Base-by-base conservation (phyloP, 2,329 filamentous ascomycete species). In the Chalaropsis ovoidea region DNA sequence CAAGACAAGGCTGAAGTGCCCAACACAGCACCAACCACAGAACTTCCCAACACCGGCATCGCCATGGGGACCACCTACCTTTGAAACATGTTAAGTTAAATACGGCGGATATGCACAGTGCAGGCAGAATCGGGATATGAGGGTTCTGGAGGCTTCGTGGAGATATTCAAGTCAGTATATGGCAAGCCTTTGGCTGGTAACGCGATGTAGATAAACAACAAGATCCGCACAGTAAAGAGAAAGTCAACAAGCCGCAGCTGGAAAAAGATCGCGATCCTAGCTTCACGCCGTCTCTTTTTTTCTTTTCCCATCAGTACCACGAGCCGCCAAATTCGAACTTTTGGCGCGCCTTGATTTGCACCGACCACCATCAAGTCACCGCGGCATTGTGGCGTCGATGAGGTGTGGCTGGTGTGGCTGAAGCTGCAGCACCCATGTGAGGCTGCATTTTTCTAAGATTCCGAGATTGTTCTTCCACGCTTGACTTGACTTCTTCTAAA, bases 271-370 rank as follows among this genome's bases (percentile, higher is more conserved):
- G 43, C 62, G 65, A 62, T 45, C 56, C 11, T 22, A 54, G 54
- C 62, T 64, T 61, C 47, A 42, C 35, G 27, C 52, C 10, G 52
- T 66, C 27, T 56, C 39, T 42, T 19, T 27, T 63, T 65, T 62
- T 58, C 35, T 63, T 60, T 65, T 41, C 61, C 68, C 70, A 47
- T 42, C 61, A 63, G 56, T 65, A 39, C 35, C 35, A 39, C 35
- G 35, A n/a, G 35, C 35, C 8, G 62, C 65, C 42, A 67, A 60
- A 52, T 56, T 43, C 60, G 10, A 8, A 13, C 31, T 27, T 61
- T 61, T 58, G 42, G 63, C 63, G 63, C 63, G 63, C 54, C 31
- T 65, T 24, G 24, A 35, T 42, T 35, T 41, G 27, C 42, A 27
- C 31, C 27, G 27, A 31, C 47, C 47, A 31, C n/a, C 47, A 52